These are phyloP conservation scores for Brassica carinata DNA, from an alignment of 345 rosid genomes.

Conservation along the genomic window DNA sequence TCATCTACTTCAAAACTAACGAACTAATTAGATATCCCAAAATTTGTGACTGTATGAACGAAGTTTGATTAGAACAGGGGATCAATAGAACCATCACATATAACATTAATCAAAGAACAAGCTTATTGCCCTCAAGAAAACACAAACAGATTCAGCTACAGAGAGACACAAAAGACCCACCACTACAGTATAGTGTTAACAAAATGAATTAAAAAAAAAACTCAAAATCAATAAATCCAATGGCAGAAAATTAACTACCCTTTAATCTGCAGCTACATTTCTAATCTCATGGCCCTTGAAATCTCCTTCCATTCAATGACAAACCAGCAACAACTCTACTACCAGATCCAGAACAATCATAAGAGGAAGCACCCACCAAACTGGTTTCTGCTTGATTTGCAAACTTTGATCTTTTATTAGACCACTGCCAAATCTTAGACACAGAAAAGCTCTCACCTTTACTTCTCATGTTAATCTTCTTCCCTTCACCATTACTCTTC, in stretches of 20 bases:
- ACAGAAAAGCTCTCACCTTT: conserved; percentile 96
- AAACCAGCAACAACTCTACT: conserved; percentile 37
- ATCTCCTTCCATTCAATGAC: conserved; percentile 46
- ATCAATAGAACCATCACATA: conserved; percentile 20
- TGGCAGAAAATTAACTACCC: conserved; percentile 25
- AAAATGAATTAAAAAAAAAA: conserved; percentile 27
- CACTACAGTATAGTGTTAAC: conserved; percentile 30
- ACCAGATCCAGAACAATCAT: conserved; percentile 34
- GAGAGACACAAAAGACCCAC: conserved; percentile 17
- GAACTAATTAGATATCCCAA: not conserved
- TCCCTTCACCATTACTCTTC: conserved; percentile 59
- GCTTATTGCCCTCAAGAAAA: conserved; percentile 28
- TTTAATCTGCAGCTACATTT: conserved; percentile 25
- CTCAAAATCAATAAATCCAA: conserved; percentile 35
- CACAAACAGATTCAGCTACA: conserved; percentile 23
- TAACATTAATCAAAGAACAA: conserved; percentile 14
- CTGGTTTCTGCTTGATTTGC: conserved; percentile 47
- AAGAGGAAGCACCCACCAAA: conserved; percentile 36
- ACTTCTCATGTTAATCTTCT: conserved; percentile 70
- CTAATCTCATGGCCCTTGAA: conserved; percentile 44
- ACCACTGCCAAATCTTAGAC: conserved; percentile 94
- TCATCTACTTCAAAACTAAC: not conserved
- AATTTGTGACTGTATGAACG: not conserved
- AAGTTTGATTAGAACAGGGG: conserved; percentile 17
- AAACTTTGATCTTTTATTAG: conserved; percentile 60